phyloP scores from a whole-genome alignment of 108 stramenopile species.

The Nitzschia putrida region DNA sequence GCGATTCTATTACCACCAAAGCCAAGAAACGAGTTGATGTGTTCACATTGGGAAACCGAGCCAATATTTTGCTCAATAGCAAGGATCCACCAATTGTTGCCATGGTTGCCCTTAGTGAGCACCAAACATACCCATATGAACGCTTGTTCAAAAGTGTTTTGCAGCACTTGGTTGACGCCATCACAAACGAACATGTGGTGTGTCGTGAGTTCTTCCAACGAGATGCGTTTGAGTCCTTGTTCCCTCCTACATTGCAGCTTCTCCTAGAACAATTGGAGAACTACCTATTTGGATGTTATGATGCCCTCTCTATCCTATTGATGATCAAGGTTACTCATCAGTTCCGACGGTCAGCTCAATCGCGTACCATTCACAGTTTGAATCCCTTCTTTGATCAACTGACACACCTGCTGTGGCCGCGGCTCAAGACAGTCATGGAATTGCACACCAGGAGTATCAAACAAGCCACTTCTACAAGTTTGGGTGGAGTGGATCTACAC shows the following conservation, averaged over 20 bases:
- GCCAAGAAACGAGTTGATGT: constrained; percentile 94
- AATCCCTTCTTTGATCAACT: constrained; percentile 93
- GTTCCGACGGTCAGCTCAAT: constrained; percentile 86
- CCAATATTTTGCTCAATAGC: constrained; percentile 40
- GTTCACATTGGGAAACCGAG: constrained; percentile 84
- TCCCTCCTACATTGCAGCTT: constrained; percentile 80
- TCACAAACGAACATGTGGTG: constrained; percentile 97
- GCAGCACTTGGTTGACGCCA: constrained; percentile 95
- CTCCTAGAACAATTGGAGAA: constrained; percentile 96
- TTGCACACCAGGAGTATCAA: constrained; percentile 87
- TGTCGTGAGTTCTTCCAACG: constrained; percentile 92
- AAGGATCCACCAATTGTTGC: constrained; percentile 79
- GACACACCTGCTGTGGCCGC: constrained; percentile 93
- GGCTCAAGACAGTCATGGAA: constrained; percentile 94
- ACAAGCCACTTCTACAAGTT: constrained; percentile 70
- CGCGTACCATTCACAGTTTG: constrained; percentile 83
- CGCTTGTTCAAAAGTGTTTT: constrained; percentile 89
- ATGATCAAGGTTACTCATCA: constrained; percentile 96
- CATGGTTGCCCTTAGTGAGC: constrained; percentile 88
- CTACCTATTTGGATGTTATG: constrained; percentile 93
- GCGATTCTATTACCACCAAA: constrained; percentile 87
- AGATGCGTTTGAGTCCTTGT: constrained; percentile 87
- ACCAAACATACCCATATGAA: constrained; percentile 89
- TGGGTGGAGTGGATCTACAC: constrained; percentile 91
- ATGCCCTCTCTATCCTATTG: constrained; percentile 92